Evolutionary conservation across 2,329 filamentous ascomycete species (phyloP).

Genomic region (Botrytis porri): DNA sequence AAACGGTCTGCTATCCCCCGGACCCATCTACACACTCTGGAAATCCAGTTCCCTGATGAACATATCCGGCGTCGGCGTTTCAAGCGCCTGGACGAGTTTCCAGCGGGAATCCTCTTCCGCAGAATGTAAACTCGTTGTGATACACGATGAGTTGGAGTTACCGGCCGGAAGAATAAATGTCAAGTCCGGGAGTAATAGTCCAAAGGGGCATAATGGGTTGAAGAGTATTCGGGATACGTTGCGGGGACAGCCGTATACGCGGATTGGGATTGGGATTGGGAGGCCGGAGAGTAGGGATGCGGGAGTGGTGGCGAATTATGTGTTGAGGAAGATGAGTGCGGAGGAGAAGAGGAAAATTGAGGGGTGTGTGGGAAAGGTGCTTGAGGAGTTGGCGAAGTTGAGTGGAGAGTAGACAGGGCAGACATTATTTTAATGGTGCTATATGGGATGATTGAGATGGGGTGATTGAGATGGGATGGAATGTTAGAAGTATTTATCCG

Average conservation of each 20-base stretch:
- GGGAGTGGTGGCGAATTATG: conserved; percentile 69
- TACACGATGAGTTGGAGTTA: conserved; percentile 87
- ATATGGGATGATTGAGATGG: not conserved
- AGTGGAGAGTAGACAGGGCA: conserved; percentile 1
- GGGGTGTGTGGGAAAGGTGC: conserved; percentile 31
- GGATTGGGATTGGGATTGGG: conserved; percentile 85
- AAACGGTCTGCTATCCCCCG: conserved; percentile 48
- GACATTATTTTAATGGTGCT: not conserved
- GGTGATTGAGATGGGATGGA: not conserved
- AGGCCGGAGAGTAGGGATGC: conserved; percentile 67
- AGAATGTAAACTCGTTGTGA: conserved; percentile 60
- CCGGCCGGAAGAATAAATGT: conserved; percentile 65
- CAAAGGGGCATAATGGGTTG: conserved; percentile 72
- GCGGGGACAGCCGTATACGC: conserved; percentile 44
- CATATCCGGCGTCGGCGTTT: conserved; percentile 68
- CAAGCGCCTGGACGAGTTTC: conserved; percentile 61
- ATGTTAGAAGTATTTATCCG: not conserved
- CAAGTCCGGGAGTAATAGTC: conserved; percentile 59
- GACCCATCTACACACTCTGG: conserved; percentile 61
- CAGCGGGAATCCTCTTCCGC: conserved; percentile 39
- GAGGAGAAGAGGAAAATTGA: conserved; percentile 34
- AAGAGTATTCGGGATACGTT: conserved; percentile 61
- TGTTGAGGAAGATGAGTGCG: conserved; percentile 52
- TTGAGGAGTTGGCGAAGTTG: conserved; percentile 32
- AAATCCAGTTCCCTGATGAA: conserved; percentile 84